Percentiles rank a stretch among this genome's conserved stretches.
Evolutionary conservation across 306 rosid genomes (phyloP).

Genomic region (Citrullus colocynthis): DNA sequence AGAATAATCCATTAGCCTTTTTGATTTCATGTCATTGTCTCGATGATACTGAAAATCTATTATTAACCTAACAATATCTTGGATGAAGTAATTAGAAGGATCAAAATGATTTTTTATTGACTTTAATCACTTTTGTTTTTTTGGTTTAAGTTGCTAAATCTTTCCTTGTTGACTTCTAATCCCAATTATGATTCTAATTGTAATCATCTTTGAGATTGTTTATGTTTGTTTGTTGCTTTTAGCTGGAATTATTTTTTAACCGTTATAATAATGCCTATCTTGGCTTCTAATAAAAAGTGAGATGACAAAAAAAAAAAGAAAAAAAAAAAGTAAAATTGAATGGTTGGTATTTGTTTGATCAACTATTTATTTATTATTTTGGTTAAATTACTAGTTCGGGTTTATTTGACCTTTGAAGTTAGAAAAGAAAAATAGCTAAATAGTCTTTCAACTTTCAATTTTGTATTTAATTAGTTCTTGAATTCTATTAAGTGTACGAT

Average conservation of each 20-base stretch:
- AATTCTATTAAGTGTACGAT: no score
- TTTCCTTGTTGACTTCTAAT: constrained; percentile 4
- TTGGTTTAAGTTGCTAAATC: not conserved
- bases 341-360: not conserved
- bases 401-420: not conserved
- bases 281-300: not conserved
- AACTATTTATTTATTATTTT: not conserved
- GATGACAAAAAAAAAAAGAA: no score
- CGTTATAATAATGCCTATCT: not conserved
- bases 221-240: not conserved
- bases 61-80: constrained; percentile 15
- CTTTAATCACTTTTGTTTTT: not conserved
- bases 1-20: constrained; percentile 1
- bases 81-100: constrained; percentile 2
- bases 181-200: not conserved
- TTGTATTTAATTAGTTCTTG: no score
- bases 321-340: not conserved
- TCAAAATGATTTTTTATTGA: constrained; percentile 3
- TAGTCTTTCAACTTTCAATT: no score
- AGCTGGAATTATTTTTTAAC: not conserved
- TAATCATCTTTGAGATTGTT: not conserved
- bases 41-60: constrained; percentile 17
- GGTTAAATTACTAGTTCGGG: not conserved
- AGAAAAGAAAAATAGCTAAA: no score
- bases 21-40: constrained; percentile 22